phyloP scores from a whole-genome alignment of 768 basidiomycete genomes.

The Leccinum broughii region DNA sequence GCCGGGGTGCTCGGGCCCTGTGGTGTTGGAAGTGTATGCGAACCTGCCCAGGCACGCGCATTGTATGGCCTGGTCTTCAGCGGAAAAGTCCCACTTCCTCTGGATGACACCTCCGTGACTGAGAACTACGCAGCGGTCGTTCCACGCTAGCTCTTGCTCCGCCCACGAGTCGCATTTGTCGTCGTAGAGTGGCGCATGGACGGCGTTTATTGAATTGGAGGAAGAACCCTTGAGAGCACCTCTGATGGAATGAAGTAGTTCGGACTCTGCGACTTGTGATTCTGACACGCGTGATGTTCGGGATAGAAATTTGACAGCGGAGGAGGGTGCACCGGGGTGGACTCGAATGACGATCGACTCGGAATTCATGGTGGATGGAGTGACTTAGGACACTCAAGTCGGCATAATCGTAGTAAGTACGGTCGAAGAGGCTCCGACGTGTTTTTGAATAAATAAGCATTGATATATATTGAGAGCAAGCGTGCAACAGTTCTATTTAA shows the following conservation, averaged over 20 bases:
- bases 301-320: conserved; percentile 45
- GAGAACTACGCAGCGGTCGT: conserved; percentile 59
- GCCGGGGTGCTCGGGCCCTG: conserved; percentile 26
- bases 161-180: conserved; percentile 41
- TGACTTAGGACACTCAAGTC: not conserved
- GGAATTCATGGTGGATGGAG: conserved; percentile 17
- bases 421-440: not conserved
- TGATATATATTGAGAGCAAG: conserved; percentile 2
- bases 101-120: conserved; percentile 66
- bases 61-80: conserved; percentile 72
- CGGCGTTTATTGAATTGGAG: conserved; percentile 40
- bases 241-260: conserved; percentile 57
- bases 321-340: conserved; percentile 44
- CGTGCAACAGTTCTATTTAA: conserved; percentile 18
- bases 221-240: conserved; percentile 58
- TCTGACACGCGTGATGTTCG: conserved; percentile 20
- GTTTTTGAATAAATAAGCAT: not conserved
- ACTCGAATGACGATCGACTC: conserved; percentile 36
- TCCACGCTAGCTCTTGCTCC: conserved; percentile 75
- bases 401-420: not conserved
- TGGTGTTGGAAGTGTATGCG: conserved; percentile 45
- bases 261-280: conserved; percentile 29
- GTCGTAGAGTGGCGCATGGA: conserved; percentile 44
- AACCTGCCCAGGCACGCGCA: conserved; percentile 79
- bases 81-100: conserved; percentile 73